Percentiles rank a stretch among this genome's conserved stretches.
phyloP scores from a whole-genome alignment of 2,329 filamentous ascomycete species.

The Diaporthe caulivora region DNA sequence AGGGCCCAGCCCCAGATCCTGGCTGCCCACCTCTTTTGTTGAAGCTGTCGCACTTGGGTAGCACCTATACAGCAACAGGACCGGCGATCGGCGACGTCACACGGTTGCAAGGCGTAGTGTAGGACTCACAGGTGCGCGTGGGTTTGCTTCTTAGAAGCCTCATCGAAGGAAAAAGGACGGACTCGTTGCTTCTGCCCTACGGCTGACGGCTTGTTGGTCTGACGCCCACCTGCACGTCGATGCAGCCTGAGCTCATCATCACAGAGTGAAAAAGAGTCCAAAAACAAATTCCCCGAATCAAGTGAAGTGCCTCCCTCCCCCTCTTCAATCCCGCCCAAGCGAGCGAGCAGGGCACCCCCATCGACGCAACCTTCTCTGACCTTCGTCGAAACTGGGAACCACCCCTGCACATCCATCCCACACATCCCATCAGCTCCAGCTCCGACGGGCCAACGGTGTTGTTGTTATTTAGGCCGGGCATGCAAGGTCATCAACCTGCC shows the following conservation, averaged over 20 bases:
- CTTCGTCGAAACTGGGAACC: slow-evolving; percentile 42
- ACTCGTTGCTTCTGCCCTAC: slow-evolving; percentile 1
- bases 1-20: slow-evolving; percentile 18
- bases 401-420: slow-evolving; percentile 38
- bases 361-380: slow-evolving; percentile 13
- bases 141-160: slow-evolving; percentile 26
- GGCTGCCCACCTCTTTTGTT: not conserved
- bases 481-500: slow-evolving; percentile 4
- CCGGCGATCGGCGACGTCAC: slow-evolving; percentile 30
- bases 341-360: slow-evolving; percentile 10
- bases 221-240: slow-evolving; percentile 15
- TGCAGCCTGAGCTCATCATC: slow-evolving; percentile 29
- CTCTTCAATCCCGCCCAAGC: not conserved
- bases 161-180: slow-evolving; percentile 8
- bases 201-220: not conserved
- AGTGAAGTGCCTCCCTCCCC: not conserved
- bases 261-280: not conserved
- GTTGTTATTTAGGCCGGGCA: slow-evolving; percentile 12
- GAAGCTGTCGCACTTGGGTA: not conserved
- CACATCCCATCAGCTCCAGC: not conserved
- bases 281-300: slow-evolving; percentile 27
- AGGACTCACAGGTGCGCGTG: not conserved
- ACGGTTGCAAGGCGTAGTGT: not conserved
- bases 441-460: slow-evolving; percentile 11
- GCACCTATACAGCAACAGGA: slow-evolving; percentile 10